phyloP scores from a whole-genome alignment of 108 stramenopile species.

The Epithemia pelagica region DNA sequence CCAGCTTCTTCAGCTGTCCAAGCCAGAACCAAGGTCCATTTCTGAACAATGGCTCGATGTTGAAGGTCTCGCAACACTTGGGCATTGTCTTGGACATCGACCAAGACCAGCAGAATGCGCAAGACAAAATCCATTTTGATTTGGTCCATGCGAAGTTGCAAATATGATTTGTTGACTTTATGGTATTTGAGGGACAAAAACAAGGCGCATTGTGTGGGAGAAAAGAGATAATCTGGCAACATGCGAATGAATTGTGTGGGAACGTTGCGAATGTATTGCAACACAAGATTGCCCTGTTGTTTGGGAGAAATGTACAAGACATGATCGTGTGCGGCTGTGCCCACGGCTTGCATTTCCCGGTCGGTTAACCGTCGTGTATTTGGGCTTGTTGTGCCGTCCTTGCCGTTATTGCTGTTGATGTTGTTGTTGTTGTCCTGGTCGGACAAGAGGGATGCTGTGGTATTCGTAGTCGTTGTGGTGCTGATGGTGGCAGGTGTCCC shows the following conservation, averaged over 20 bases:
- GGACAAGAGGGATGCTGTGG: not conserved
- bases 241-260: constrained; percentile 56
- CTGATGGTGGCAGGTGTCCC: constrained; percentile 11
- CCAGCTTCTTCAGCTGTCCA: constrained; percentile 88
- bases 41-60: constrained; percentile 54
- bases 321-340: constrained; percentile 40
- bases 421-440: constrained; percentile 12
- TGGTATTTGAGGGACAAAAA: constrained; percentile 76
- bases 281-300: constrained; percentile 68
- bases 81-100: constrained; percentile 85
- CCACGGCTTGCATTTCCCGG: constrained; percentile 48
- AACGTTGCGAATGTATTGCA: constrained; percentile 68
- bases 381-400: constrained; percentile 2
- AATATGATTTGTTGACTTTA: constrained; percentile 61
- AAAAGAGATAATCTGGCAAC: constrained; percentile 74
- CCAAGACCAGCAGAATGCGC: constrained; percentile 73
- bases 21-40: constrained; percentile 75
- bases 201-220: constrained; percentile 55
- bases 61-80: constrained; percentile 64
- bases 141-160: constrained; percentile 60
- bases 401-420: constrained; percentile 9
- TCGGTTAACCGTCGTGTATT: constrained; percentile 12
- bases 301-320: constrained; percentile 63
- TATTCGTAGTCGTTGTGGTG: constrained; percentile 41
- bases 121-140: constrained; percentile 64